Evolutionary conservation across 1,284 basidiomycete species (phyloP).

Genomic region (Cutaneotrichosporon sp.): DNA sequence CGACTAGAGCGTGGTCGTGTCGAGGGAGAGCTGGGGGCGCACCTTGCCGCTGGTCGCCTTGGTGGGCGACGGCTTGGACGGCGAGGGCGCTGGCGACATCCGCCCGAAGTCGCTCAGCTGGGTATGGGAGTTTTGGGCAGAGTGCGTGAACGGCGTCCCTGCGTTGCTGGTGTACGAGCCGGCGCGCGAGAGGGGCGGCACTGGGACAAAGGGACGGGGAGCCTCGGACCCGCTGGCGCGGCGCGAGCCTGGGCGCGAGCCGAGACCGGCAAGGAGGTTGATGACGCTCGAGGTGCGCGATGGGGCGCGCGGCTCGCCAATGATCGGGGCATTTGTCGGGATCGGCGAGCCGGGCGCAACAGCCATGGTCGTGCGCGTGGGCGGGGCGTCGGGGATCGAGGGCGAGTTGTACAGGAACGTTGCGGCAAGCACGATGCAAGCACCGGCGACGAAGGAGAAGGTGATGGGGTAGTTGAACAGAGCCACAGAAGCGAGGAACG

Average conservation of each 20-base stretch:
- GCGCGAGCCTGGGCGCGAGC: slow-evolving; percentile 22
- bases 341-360: slow-evolving; percentile 51
- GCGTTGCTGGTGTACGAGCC: slow-evolving; percentile 7
- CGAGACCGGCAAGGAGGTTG: slow-evolving; percentile 41
- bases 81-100: slow-evolving; percentile 1
- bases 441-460: slow-evolving; percentile 77
- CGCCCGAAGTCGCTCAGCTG: slow-evolving; percentile 9
- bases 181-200: slow-evolving; percentile 1
- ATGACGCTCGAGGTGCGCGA: slow-evolving; percentile 43
- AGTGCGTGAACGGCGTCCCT: slow-evolving; percentile 5
- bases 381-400: slow-evolving; percentile 23
- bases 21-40: slow-evolving; percentile 1
- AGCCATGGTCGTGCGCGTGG: slow-evolving; percentile 41
- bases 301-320: slow-evolving; percentile 48
- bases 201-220: not conserved
- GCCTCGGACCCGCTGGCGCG: slow-evolving; percentile 20
- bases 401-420: slow-evolving; percentile 87
- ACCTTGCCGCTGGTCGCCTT: slow-evolving; percentile 2
- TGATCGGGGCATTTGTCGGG: slow-evolving; percentile 44
- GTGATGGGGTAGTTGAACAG: slow-evolving; percentile 88
- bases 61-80: not conserved
- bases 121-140: slow-evolving; percentile 8
- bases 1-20: slow-evolving; percentile 4
- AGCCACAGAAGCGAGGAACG: slow-evolving; percentile 83
- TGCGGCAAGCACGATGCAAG: slow-evolving; percentile 75